Percentiles rank a stretch among this genome's conserved stretches.
phyloP scores from a whole-genome alignment of 2,329 filamentous ascomycete species.

The Botrytis hyacinthi region DNA sequence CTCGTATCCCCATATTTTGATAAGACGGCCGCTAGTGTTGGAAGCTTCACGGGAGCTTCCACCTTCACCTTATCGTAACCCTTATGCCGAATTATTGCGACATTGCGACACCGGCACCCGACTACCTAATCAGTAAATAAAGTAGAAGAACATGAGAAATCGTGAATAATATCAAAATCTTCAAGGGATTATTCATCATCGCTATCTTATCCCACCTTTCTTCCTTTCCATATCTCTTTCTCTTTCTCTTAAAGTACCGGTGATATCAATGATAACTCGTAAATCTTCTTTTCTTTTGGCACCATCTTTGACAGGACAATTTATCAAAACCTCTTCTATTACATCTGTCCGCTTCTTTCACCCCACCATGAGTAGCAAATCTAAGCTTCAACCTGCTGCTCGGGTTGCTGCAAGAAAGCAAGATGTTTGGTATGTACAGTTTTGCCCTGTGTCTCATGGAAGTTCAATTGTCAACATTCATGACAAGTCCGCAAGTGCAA shows the following conservation, averaged over 20 bases:
- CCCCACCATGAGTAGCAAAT: constrained; percentile 35
- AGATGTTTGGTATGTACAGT: constrained; percentile 54
- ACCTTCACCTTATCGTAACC: not conserved
- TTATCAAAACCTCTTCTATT: constrained; percentile 2
- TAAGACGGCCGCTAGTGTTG: not conserved
- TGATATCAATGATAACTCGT: constrained; percentile 24
- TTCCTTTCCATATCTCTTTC: not conserved
- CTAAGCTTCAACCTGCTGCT: constrained; percentile 49
- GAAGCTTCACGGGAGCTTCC: not conserved
- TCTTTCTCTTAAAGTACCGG: not conserved
- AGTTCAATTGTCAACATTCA: not conserved
- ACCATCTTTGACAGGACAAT: constrained; percentile 3
- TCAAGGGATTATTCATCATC: not conserved
- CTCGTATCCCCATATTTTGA: not conserved
- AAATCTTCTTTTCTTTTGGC: constrained; percentile 17
- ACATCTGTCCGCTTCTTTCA: constrained; percentile 26
- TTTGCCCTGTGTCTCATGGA: not conserved
- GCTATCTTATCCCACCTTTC: not conserved
- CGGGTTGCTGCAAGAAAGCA: constrained; percentile 54
- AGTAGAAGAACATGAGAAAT: not conserved
- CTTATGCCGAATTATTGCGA: not conserved
- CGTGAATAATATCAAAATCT: not conserved
- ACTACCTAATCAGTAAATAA: not conserved
- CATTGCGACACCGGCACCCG: constrained; percentile 14
- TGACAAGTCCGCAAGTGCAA: not conserved